Evolutionary conservation across 2,329 filamentous ascomycete genomes (phyloP).

Genomic region (Chaetomium globosum): DNA sequence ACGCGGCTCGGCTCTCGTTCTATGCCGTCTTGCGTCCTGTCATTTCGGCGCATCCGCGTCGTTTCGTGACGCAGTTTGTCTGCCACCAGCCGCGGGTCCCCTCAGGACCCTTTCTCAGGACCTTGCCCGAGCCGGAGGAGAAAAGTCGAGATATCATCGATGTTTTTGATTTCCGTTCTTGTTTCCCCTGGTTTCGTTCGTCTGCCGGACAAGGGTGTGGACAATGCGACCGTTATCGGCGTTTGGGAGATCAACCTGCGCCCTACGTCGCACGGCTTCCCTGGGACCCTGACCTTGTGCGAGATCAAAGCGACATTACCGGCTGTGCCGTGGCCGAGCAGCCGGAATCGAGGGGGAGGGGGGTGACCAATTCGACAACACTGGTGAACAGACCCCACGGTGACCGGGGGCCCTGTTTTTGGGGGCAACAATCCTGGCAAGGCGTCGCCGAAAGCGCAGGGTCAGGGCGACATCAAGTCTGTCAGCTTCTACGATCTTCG

Average conservation of each 20-base stretch:
- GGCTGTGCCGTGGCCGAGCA: constrained; percentile 34
- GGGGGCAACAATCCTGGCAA: background rate
- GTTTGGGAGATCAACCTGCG: constrained; percentile 3
- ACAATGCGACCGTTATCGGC: constrained; percentile 10
- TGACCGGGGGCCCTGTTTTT: constrained; percentile 12
- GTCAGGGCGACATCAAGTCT: background rate
- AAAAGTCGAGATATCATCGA: background rate
- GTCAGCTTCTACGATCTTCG: background rate
- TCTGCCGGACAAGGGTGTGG: constrained; percentile 14
- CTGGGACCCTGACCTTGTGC: constrained; percentile 4
- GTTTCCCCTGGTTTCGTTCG: background rate
- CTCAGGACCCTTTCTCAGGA: background rate
- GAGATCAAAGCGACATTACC: constrained; percentile 10
- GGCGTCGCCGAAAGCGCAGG: constrained; percentile 17
- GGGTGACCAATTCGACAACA: constrained; percentile 14
- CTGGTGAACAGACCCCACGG: constrained; percentile 22
- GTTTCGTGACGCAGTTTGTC: constrained; percentile 8
- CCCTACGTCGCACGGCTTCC: constrained; percentile 22
- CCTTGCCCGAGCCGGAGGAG: background rate
- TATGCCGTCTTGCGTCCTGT: constrained; percentile 25
- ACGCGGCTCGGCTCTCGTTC: constrained; percentile 13
- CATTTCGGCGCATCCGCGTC: constrained; percentile 27
- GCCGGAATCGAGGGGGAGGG: constrained; percentile 29
- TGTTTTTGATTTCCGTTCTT: background rate
- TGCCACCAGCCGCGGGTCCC: background rate